phyloP scores from a whole-genome alignment of 495 filamentous ascomycete species.

The Aspergillus saccharolyticus region DNA sequence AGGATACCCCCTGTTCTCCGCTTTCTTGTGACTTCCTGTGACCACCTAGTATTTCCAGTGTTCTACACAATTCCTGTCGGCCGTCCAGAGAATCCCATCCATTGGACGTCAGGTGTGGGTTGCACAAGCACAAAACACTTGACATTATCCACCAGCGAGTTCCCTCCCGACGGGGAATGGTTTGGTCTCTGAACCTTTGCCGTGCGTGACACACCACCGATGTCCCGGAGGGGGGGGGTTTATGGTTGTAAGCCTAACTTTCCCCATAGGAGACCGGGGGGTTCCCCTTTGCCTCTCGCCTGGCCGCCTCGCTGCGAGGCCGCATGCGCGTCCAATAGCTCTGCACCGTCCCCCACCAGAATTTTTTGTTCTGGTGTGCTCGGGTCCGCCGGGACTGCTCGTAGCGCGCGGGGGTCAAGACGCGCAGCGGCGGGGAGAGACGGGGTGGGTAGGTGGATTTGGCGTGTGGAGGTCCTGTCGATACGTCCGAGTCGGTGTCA shows the following conservation, averaged over 20 bases:
- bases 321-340: neutral
- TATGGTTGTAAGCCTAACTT: neutral
- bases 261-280: neutral
- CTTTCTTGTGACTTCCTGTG: neutral
- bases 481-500: no score
- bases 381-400: constrained; percentile 5
- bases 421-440: constrained; percentile 11
- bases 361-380: neutral
- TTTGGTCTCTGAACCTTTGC: neutral
- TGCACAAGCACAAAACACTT: neutral
- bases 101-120: neutral
- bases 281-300: neutral
- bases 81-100: constrained; percentile 2
- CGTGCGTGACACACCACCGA: neutral
- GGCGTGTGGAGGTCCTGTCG: neutral
- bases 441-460: neutral
- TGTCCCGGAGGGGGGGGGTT: neutral
- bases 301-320: neutral
- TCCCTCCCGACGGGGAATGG: neutral
- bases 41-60: no score
- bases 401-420: constrained; percentile 19
- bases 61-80: neutral
- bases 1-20: constrained; percentile 34
- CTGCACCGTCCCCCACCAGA: neutral
- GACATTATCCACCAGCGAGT: neutral